Evolutionary conservation across 2,329 filamentous ascomycete species (phyloP), one percentile per base, ranked within the genome.

Genomic region (Botryosphaeria dothidea): DNA sequence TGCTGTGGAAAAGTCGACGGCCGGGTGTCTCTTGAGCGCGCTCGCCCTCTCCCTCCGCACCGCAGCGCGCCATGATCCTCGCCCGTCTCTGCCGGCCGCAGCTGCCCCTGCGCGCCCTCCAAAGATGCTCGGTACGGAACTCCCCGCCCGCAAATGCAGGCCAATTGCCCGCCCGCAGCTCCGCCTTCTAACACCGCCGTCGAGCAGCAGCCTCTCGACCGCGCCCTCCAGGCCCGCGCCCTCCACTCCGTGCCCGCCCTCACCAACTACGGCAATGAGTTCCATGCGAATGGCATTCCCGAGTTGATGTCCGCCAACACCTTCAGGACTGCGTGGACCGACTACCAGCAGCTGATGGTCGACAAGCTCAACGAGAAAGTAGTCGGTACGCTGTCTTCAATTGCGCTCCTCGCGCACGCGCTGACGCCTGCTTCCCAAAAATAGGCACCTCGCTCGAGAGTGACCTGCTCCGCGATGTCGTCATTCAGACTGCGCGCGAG

Each of bases 321-420:
- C 63, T 96, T 91, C 78, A 80, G 90, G 64, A 85, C 92, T 63
- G 89, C 93, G 57, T 99, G 92, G 89, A 89, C 85, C 36, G 83
- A 93, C 73, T 96, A 97, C 81, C 93, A 96, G 84, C 75, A 81
- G 41, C 79, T 90, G 69, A 83, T 94, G 72, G 78, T 93, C 61
- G 83, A 92, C 68, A 91, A 90, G 78, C 85, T 98, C 75, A 96
- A 96, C 78, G 79, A 82, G 65, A 78, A 91, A 72, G 90, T 87
- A 67, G 86, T 85, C 68, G 93, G 93, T 93, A 84, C 70, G 84
- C 80, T 34, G 34, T 11, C 54, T 52, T 29, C 46, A 64, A 46
- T 45, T 64, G 15, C n/a, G n/a, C n/a, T n/a, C n/a, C 5, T 29
- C 43, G 7, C 34, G 51, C 38, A 36, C 54, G 41, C 45, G 56